A percentile compares a stretch with the other conserved stretches of the same genome.
phyloP scores from a whole-genome alignment of 257 asterid genomes.

The Gentiana straminea region DNA sequence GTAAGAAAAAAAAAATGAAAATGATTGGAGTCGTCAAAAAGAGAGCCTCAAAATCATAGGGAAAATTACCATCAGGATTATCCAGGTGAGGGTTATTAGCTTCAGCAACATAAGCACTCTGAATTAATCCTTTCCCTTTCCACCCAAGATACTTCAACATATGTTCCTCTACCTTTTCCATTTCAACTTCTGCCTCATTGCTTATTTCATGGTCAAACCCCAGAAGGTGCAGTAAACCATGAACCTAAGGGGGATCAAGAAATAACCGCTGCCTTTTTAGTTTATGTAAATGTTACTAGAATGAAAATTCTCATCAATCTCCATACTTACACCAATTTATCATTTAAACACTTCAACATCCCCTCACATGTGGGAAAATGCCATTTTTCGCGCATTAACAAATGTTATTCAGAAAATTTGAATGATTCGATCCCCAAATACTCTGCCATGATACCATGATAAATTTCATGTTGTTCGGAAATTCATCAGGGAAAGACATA shows the following conservation, averaged over 20 bases:
- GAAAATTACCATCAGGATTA: constrained; percentile 47
- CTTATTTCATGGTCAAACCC: constrained; percentile 98
- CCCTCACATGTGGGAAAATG: too few relatives aligned
- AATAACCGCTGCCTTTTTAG: constrained; percentile 9
- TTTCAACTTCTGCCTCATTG: constrained; percentile 90
- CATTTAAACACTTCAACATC: too few relatives aligned
- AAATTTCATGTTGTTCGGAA: too few relatives aligned
- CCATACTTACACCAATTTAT: not conserved
- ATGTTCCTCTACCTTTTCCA: constrained; percentile 87
- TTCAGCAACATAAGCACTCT: constrained; percentile 56
- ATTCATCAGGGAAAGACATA: too few relatives aligned
- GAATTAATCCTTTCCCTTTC: constrained; percentile 93
- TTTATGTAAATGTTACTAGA: not conserved
- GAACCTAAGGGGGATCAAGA: constrained; percentile 48
- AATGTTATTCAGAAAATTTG: too few relatives aligned
- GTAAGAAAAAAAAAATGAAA: not conserved
- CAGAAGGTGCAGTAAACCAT: constrained; percentile 89
- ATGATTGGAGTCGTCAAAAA: not conserved
- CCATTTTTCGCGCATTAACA: too few relatives aligned
- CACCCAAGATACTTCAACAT: constrained; percentile 77
- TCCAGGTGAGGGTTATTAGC: constrained; percentile 30
- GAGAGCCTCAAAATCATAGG: constrained; percentile 6
- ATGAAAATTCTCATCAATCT: not conserved
- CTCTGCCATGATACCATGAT: too few relatives aligned
- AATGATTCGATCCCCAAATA: too few relatives aligned